Evolutionary conservation across 768 basidiomycete genomes (phyloP).

Genomic region (Rhodotorula toruloides): DNA sequence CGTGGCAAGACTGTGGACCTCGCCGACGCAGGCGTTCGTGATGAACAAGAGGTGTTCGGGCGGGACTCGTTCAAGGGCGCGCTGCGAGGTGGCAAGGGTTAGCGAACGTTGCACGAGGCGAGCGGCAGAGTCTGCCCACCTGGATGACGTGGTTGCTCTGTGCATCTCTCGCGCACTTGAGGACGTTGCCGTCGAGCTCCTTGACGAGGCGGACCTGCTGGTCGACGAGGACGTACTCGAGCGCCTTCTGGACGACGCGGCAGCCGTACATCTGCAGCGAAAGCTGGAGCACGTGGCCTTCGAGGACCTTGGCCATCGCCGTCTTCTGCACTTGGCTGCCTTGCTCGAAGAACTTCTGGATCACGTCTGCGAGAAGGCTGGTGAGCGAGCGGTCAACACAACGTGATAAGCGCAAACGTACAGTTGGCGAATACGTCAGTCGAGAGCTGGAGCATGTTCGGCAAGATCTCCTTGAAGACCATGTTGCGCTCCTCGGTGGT

Average conservation of each 20-base stretch:
- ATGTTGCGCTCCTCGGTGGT: conserved; percentile 69
- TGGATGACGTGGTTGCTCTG: conserved; percentile 85
- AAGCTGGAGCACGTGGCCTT: conserved; percentile 67
- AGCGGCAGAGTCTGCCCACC: conserved; percentile 32
- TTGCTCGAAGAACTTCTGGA: conserved; percentile 88
- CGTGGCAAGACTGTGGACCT: conserved; percentile 71
- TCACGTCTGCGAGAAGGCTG: conserved; percentile 56
- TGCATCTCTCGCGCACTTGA: conserved; percentile 80
- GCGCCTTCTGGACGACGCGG: conserved; percentile 88
- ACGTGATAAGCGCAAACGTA: conserved; percentile 48
- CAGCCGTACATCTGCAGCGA: conserved; percentile 94
- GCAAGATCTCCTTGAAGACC: conserved; percentile 83
- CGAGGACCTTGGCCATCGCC: conserved; percentile 64
- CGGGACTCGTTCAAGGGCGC: conserved; percentile 72
- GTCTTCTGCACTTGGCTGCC: conserved; percentile 71
- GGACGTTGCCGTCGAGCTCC: conserved; percentile 71
- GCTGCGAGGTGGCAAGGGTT: conserved; percentile 54
- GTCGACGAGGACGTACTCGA: conserved; percentile 72
- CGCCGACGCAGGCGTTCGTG: conserved; percentile 61
- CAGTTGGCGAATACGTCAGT: conserved; percentile 97
- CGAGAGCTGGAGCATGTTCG: conserved; percentile 69
- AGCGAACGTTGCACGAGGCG: no score
- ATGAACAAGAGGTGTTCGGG: conserved; percentile 73
- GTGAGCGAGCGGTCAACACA: neutral
- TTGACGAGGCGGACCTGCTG: conserved; percentile 70